Evolutionary conservation across 2,329 filamentous ascomycete species (phyloP), one percentile per base, ranked within the genome.

Genomic region (Purpureocillium lavendulum): DNA sequence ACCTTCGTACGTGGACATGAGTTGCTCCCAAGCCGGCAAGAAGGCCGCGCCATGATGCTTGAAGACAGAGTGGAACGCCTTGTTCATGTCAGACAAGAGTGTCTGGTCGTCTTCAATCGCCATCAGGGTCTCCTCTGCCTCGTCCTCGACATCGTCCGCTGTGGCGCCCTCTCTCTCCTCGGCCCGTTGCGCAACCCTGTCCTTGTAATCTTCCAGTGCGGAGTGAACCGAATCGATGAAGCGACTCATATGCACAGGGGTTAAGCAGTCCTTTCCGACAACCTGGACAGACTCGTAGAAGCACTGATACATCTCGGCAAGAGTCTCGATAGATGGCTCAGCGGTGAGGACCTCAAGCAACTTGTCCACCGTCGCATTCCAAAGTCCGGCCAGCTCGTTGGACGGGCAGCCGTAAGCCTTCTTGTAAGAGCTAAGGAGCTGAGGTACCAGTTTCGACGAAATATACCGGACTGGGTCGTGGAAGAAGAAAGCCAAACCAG

Each of bases 241-340:
- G 33, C 79, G 78, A 41, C 73, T 70, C 84, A 98, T 89, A 59
- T 95, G 84, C 30, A 82, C 73, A 30, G 73, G 69, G 6, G 74
- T 86, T 35, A 98, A 73, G 57, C 83, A 90, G 52, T 85, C 80
- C 62, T 86, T 87, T 43, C 90, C 90, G 48, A 94, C 78, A 16
- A 96, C 89, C 65, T 97, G 90, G 7, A 98, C 82, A 18, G 87
- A 95, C 62, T 98, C 92, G 61, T 98, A 98, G 70, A 98, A 98
- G 69, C 92, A 98, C 63, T 97, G 90, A 65, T 96, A 98, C 87
- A 98, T 96, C 65, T 97, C 92, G 2, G 92, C 90, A 35, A 98
- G 75, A 0, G 92, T 95, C 53, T 98, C 92, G 43, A 98, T 89
- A 2, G 89, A 88, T 15, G 92, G 90, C 66, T 98, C 92, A 1